phyloP scores from a whole-genome alignment of 768 basidiomycete genomes.

The Collybia sp. region DNA sequence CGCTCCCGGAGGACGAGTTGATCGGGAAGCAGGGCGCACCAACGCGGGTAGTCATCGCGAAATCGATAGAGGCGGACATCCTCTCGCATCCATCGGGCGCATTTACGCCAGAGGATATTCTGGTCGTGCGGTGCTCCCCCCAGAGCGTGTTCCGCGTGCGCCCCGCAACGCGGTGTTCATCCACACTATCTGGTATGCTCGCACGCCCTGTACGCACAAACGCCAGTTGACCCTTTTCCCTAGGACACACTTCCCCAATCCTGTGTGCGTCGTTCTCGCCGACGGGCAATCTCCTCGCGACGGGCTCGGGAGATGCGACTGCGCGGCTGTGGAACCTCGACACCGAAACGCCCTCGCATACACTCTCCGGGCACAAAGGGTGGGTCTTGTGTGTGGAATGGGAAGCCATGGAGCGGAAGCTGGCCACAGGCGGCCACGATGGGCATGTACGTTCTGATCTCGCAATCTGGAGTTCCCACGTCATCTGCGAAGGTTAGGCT shows the following conservation, averaged over 20 bases:
- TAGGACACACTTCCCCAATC: conserved; percentile 90
- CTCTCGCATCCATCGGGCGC: conserved; percentile 65
- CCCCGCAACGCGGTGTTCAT: conserved; percentile 91
- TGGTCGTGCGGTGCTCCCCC: conserved; percentile 87
- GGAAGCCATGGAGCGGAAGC: conserved; percentile 87
- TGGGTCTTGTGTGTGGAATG: conserved; percentile 98
- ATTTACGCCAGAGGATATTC: conserved; percentile 82
- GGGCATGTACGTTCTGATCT: conserved; percentile 59
- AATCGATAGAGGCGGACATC: conserved; percentile 80
- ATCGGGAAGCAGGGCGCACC: conserved; percentile 47
- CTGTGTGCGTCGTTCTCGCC: conserved; percentile 95
- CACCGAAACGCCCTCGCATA: conserved; percentile 88
- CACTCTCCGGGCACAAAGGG: conserved; percentile 83
- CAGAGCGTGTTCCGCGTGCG: conserved; percentile 95
- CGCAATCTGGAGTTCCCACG: neutral
- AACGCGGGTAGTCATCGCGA: conserved; percentile 77
- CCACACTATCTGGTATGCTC: conserved; percentile 74
- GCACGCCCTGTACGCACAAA: neutral
- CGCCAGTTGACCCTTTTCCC: conserved; percentile 2
- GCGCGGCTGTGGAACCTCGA: conserved; percentile 92
- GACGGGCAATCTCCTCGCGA: conserved; percentile 86
- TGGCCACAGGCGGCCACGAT: conserved; percentile 94
- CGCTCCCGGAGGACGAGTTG: conserved; percentile 50
- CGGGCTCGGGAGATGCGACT: conserved; percentile 92
- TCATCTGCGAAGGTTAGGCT: conserved; percentile 52